Evolutionary conservation across 371 early-diverging fungal species (phyloP).

Genomic region (Cokeromyces recurvatus): DNA sequence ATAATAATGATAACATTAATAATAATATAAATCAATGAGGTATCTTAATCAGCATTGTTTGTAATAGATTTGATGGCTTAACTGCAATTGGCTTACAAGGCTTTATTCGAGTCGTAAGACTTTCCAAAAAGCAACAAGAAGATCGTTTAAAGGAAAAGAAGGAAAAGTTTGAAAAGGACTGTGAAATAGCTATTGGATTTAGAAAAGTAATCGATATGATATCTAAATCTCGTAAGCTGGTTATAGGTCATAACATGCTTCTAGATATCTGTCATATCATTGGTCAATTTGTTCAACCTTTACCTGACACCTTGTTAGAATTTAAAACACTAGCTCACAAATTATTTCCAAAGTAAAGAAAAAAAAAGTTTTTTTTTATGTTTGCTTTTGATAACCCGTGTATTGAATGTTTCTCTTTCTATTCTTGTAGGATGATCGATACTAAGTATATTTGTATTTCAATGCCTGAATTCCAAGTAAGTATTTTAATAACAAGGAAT

Average conservation of each 20-base stretch:
- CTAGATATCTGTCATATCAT: constrained; percentile 75
- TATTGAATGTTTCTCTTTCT: neutral
- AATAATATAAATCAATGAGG: too few relatives aligned
- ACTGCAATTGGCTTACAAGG: constrained; percentile 44
- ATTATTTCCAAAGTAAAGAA: constrained; percentile 53
- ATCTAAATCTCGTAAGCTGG: constrained; percentile 58
- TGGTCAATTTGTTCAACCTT: constrained; percentile 62
- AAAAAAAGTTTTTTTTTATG: neutral
- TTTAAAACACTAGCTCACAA: constrained; percentile 53
- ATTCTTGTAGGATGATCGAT: constrained; percentile 59
- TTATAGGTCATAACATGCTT: constrained; percentile 85
- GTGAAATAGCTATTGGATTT: constrained; percentile 67
- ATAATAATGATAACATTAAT: neutral
- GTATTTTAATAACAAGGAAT: neutral
- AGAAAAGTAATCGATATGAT: constrained; percentile 75
- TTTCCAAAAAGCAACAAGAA: constrained; percentile 38
- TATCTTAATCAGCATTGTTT: too few relatives aligned
- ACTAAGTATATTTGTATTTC: constrained; percentile 72
- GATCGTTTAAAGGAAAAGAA: constrained; percentile 25
- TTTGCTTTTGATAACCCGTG: neutral
- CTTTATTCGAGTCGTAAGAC: constrained; percentile 34
- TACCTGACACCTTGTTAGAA: constrained; percentile 61
- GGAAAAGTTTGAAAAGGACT: constrained; percentile 44
- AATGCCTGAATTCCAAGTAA: constrained; percentile 48
- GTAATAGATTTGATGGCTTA: constrained; percentile 29